A percentile compares a stretch with the other conserved stretches of the same genome.
phyloP scores from a whole-genome alignment of 108 stramenopile species.

The Epipyxis sp. region DNA sequence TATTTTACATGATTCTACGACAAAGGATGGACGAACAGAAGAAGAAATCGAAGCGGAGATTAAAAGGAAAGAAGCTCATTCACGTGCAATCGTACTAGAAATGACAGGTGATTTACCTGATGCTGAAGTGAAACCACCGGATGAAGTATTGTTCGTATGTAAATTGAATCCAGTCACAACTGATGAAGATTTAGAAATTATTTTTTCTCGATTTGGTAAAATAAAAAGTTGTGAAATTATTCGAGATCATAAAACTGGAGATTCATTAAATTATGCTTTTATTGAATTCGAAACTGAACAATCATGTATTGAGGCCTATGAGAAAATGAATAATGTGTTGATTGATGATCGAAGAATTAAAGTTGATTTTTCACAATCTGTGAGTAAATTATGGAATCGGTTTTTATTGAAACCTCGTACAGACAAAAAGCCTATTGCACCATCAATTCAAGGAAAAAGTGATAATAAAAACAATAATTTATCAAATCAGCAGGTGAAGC shows the following conservation, averaged over 20 bases:
- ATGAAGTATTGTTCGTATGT: constrained; percentile 96
- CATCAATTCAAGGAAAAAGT: not conserved
- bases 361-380: constrained; percentile 96
- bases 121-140: constrained; percentile 73
- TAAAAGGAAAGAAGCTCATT: constrained; percentile 65
- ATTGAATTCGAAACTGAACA: constrained; percentile 83
- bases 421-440: not conserved
- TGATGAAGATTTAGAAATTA: constrained; percentile 94
- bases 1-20: constrained; percentile 27
- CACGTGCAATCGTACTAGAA: constrained; percentile 93
- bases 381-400: constrained; percentile 82
- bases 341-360: constrained; percentile 94
- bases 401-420: constrained; percentile 16
- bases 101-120: constrained; percentile 82
- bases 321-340: constrained; percentile 99
- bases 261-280: constrained; percentile 92
- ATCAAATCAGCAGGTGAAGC: not conserved
- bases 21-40: constrained; percentile 41
- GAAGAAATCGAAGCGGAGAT: constrained; percentile 48
- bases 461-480: not conserved
- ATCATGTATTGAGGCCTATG: constrained; percentile 77
- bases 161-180: constrained; percentile 94
- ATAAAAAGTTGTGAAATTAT: constrained; percentile 82
- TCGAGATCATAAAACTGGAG: constrained; percentile 87
- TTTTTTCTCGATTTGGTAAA: constrained; percentile 77